Conservation (phyloP, 169 alveolate genomes). For the Ichthyophthirius multifiliis region DNA sequence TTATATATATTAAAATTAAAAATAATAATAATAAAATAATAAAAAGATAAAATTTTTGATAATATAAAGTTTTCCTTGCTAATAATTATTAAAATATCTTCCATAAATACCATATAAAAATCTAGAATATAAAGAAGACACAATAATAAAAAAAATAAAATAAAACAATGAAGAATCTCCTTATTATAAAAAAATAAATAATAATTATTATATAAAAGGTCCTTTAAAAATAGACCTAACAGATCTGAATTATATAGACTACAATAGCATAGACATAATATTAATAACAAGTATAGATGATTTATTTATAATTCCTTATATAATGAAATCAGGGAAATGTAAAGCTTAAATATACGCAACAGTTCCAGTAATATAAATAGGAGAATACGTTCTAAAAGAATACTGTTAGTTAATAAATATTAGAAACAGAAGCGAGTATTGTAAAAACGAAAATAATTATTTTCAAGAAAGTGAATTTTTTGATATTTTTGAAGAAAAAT, state of each 20-base stretch:
- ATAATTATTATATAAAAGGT: not conserved
- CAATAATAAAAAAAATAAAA: too few relatives aligned
- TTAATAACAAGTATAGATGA: not conserved
- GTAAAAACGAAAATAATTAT: not conserved
- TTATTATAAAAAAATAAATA: not conserved
- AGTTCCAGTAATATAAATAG: not conserved
- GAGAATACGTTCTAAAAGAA: not conserved
- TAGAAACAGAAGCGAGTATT: not conserved
- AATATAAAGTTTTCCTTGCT: too few relatives aligned
- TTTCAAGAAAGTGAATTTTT: not conserved
- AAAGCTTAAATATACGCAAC: not conserved
- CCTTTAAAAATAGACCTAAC: not conserved
- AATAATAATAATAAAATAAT: too few relatives aligned
- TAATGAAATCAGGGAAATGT: not conserved
- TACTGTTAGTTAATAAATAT: not conserved
- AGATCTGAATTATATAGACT: not conserved
- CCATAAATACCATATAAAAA: too few relatives aligned
- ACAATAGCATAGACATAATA: not conserved
- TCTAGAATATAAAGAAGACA: too few relatives aligned
- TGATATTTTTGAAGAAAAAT: not conserved
- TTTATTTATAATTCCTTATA: not conserved
- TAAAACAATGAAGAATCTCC: not conserved
- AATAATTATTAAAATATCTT: too few relatives aligned
- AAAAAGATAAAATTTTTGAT: too few relatives aligned
- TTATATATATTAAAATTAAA: too few relatives aligned